phyloP scores from a whole-genome alignment of 2,329 filamentous ascomycete species.

The Pseudopithomyces maydicus region DNA sequence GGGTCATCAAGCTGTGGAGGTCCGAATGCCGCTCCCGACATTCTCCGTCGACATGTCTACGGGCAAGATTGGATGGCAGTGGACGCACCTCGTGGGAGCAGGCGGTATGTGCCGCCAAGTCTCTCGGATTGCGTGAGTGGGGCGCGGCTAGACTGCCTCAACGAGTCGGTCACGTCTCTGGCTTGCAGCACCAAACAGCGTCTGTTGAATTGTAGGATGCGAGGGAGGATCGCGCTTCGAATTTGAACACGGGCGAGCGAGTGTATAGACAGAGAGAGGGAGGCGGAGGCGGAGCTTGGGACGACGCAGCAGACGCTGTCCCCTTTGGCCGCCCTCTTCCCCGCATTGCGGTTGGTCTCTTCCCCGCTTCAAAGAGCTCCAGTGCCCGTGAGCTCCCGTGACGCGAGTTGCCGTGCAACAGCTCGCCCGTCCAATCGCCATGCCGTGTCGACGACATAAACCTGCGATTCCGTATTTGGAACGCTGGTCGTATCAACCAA shows the following conservation, averaged over 20 bases:
- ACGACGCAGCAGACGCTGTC: conserved; percentile 3
- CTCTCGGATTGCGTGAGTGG: conserved; percentile 4
- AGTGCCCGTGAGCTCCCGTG: not conserved
- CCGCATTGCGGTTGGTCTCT: conserved; percentile 9
- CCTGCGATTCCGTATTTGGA: not conserved
- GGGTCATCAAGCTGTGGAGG: not conserved
- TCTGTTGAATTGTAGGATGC: not conserved
- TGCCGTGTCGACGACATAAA: not conserved
- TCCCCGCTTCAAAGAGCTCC: conserved; percentile 15
- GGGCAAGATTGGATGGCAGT: not conserved
- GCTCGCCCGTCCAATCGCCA: conserved; percentile 3
- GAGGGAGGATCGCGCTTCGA: not conserved
- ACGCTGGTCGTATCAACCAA: no score
- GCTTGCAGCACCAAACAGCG: not conserved
- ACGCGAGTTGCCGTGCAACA: conserved; percentile 7
- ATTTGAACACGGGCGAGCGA: not conserved
- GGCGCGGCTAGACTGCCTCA: conserved; percentile 12
- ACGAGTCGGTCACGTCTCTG: conserved; percentile 2
- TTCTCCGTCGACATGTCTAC: conserved; percentile 4
- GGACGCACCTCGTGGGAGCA: conserved; percentile 12
- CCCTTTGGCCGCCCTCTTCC: not conserved
- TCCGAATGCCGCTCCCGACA: conserved; percentile 12
- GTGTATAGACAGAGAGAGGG: conserved; percentile 4
- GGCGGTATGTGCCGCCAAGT: conserved; percentile 5
- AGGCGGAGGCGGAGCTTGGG: not conserved